Base-by-base conservation (phyloP, 2,329 filamentous ascomycete species). In the Colletotrichum musicola region DNA sequence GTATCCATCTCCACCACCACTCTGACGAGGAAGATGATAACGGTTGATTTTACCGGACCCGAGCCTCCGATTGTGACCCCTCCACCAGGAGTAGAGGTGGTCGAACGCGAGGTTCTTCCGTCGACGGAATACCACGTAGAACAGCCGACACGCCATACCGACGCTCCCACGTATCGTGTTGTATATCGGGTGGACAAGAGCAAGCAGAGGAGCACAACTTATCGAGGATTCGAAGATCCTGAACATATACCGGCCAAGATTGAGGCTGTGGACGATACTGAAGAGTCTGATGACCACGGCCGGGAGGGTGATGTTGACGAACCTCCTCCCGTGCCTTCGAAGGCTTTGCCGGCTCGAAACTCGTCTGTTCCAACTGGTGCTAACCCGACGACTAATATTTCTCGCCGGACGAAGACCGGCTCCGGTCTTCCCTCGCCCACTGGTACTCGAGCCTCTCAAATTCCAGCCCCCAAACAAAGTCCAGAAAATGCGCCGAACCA, bases 1-100 rank as follows among this genome's bases (percentile, higher is more conserved):
- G 85, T 91, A 6, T 87, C 87, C 9, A 87, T 91, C 44, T 86
- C 85, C 1, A 89, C 88, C 6, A 85, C 86, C 3, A 87, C 88
- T 0, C 84, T 84, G 1, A 89, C 86, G 1, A 88, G 85, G 7
- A 90, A 90, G 70, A 90, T 83, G 14, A 89, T 91, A 72, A 90
- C 89, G 0, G 88, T 91, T 3, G 88, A 91, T 61, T 84, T 92
- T 44, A 84, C 84, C 14, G 87, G 88, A 1, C 80, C 84, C 4
- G 80, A 83, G 20, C 80, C 84, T 5, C 81, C 86, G 3, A 81
- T 84, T 1, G 77, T 91, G 2, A 80, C 85, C 1, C 85, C 87
- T 1, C 85, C 88, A 0, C 85, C 87, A 0, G 88, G 88, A 0
- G 83, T 89, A 10, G 87, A 90, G 73, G 80, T 91, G 9, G 78